Percentiles rank a stretch among this genome's conserved stretches.
Evolutionary conservation across 352 stramenopile genomes (phyloP).

Genomic region (Pythium aristosporum): DNA sequence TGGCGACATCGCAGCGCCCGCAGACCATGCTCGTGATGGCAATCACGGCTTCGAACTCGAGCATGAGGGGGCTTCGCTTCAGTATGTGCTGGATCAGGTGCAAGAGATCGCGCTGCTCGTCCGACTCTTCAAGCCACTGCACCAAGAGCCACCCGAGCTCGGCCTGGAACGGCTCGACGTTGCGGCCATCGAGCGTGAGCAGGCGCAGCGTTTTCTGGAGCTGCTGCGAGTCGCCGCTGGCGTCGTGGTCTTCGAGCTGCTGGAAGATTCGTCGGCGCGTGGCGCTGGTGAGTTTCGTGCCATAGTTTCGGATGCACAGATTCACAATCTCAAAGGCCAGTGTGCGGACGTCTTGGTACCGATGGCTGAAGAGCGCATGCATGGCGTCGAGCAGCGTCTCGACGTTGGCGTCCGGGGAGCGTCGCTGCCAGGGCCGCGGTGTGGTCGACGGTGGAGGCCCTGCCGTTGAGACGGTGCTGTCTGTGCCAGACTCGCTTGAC

Average conservation of each 20-base stretch:
- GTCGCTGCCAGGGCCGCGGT: not conserved
- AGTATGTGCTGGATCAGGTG: constrained; percentile 75
- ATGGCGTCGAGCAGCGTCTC: constrained; percentile 62
- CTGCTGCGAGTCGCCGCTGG: constrained; percentile 49
- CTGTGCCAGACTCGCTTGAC: constrained; percentile 17
- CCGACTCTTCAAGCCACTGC: constrained; percentile 72
- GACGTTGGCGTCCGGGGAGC: constrained; percentile 34
- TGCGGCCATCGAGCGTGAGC: constrained; percentile 61
- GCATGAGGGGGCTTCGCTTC: constrained; percentile 44
- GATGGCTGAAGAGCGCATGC: constrained; percentile 64
- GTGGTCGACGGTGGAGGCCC: not conserved
- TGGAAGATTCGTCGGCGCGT: constrained; percentile 58
- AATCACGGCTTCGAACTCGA: constrained; percentile 67
- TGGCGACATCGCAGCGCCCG: constrained; percentile 66
- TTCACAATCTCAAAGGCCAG: constrained; percentile 76
- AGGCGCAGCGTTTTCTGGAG: constrained; percentile 66
- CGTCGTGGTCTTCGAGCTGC: constrained; percentile 45
- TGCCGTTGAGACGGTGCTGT: constrained; percentile 2
- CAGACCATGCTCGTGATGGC: constrained; percentile 73
- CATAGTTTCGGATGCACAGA: constrained; percentile 63
- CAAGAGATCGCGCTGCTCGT: constrained; percentile 76
- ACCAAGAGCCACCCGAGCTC: constrained; percentile 79
- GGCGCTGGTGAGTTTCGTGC: constrained; percentile 38
- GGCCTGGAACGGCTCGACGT: constrained; percentile 63
- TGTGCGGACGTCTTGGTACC: constrained; percentile 63